A percentile compares a stretch with the other conserved stretches of the same genome.
Conservation (phyloP, 306 rosid species). For the Castanea sativa region DNA sequence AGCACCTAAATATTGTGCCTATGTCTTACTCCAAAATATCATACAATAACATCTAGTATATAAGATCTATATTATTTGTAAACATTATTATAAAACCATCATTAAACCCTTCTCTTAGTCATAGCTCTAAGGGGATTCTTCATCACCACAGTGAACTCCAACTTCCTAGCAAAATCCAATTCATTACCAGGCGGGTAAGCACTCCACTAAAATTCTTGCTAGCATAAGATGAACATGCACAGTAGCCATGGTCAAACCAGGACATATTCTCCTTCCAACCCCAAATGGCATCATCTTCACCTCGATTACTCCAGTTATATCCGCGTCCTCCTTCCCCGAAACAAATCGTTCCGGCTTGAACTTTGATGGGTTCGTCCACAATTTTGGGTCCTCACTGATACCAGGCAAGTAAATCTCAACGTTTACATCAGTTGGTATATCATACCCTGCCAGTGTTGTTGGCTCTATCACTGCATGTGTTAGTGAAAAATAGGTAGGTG, state of each 20-base stretch:
- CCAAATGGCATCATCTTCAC: conserved; percentile 84
- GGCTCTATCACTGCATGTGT: conserved; percentile 75
- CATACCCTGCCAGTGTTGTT: conserved; percentile 70
- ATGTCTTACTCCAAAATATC: too few relatives aligned
- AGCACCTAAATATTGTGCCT: too few relatives aligned
- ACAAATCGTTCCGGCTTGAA: conserved; percentile 73
- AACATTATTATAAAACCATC: too few relatives aligned
- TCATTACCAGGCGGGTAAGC: conserved; percentile 36
- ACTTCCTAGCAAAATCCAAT: conserved; percentile 67
- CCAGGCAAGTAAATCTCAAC: conserved; percentile 52
- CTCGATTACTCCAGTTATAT: conserved; percentile 55
- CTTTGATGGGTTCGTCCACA: conserved; percentile 69
- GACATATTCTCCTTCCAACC: conserved; percentile 82
- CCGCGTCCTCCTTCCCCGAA: conserved; percentile 59
- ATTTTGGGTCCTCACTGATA: conserved; percentile 43
- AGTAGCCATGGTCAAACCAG: conserved; percentile 78
- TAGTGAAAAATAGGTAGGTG: conserved; percentile 75
- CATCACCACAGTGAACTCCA: conserved; percentile 84
- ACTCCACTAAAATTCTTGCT: conserved; percentile 75
- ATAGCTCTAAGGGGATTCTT: conserved; percentile 64
- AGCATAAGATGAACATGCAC: conserved; percentile 70
- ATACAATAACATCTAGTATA: too few relatives aligned
- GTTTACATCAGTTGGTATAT: conserved; percentile 57
- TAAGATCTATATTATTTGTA: too few relatives aligned
- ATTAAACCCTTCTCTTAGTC: conserved; percentile 49